These are phyloP conservation scores for Geranium brycei DNA, from an alignment of 345 rosid genomes.

Conservation along the genomic window DNA sequence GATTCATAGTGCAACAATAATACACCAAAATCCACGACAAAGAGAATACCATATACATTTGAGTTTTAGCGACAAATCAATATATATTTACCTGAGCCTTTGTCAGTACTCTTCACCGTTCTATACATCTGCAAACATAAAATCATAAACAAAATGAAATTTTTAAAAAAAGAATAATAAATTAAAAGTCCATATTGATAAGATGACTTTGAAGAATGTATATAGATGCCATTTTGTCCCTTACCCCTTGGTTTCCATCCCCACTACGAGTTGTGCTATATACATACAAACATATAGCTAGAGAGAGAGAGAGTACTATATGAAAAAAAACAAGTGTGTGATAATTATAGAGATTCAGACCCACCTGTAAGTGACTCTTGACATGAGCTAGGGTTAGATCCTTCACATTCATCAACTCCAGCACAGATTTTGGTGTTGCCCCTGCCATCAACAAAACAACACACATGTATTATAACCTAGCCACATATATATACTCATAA, in stretches of 20 bases:
- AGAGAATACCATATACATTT: constrained; percentile 4
- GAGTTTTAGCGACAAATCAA: not conserved
- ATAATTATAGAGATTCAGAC: not conserved
- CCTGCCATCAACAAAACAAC: constrained; percentile 22
- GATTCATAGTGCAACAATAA: no score
- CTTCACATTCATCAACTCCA: constrained; percentile 87
- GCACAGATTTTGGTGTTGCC: constrained; percentile 83
- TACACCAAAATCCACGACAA: not conserved
- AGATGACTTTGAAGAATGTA: constrained; percentile 14
- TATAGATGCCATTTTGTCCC: constrained; percentile 35
- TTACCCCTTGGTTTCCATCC: constrained; percentile 14
- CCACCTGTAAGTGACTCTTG: constrained; percentile 78
- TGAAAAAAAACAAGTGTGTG: no score
- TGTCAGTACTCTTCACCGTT: constrained; percentile 88
- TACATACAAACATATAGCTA: no score
- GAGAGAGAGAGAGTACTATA: no score
- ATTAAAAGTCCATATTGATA: constrained; percentile 24
- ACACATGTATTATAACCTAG: no score
- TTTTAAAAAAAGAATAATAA: no score
- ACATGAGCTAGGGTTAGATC: constrained; percentile 96
- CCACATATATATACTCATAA: no score
- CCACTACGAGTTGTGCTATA: constrained; percentile 13
- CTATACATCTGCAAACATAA: constrained; percentile 82
- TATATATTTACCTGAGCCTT: constrained; percentile 42
- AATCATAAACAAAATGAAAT: not conserved